These are phyloP conservation scores for Fusarium clavum DNA, from an alignment of 2,329 filamentous ascomycete species.

Conservation along the genomic window DNA sequence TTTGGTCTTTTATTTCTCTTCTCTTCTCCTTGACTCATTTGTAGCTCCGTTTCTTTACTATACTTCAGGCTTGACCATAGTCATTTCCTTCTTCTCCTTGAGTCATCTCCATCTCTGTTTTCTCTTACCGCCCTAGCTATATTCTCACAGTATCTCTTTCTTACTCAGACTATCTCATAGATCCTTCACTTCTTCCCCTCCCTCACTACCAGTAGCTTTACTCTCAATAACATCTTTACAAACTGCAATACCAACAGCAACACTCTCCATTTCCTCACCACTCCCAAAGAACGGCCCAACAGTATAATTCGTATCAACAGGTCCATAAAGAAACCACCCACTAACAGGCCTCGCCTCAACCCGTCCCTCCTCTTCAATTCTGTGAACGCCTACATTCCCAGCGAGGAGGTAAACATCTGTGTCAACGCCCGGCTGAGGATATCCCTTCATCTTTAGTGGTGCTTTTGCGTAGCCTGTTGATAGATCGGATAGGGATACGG, in stretches of 20 bases:
- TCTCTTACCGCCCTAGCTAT: too few relatives aligned
- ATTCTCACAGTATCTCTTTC: too few relatives aligned
- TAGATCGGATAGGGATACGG: conserved; percentile 45
- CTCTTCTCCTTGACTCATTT: rapidly evolving
- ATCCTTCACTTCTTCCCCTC: not conserved
- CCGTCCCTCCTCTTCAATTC: conserved; percentile 32
- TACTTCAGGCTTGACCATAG: not conserved
- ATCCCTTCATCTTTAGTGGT: conserved; percentile 54
- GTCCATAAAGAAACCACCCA: conserved; percentile 57
- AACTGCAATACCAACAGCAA: conserved; percentile 16
- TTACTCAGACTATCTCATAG: not conserved
- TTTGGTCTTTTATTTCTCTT: not conserved
- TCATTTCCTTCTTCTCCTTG: not conserved
- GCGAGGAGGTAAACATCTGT: conserved; percentile 53
- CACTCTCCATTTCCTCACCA: conserved; percentile 34
- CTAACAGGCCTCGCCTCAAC: conserved; percentile 52
- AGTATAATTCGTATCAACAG: conserved; percentile 46
- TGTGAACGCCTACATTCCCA: conserved; percentile 54
- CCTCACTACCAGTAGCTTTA: not conserved
- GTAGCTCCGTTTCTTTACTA: not conserved
- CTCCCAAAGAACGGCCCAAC: conserved; percentile 37
- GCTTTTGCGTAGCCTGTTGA: conserved; percentile 56
- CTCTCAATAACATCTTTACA: not conserved
- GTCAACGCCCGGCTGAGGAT: conserved; percentile 37
- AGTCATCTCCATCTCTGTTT: too few relatives aligned